Conservation (phyloP, 2,329 filamentous ascomycete genomes). For the Penicillium aurantiogriseum region DNA sequence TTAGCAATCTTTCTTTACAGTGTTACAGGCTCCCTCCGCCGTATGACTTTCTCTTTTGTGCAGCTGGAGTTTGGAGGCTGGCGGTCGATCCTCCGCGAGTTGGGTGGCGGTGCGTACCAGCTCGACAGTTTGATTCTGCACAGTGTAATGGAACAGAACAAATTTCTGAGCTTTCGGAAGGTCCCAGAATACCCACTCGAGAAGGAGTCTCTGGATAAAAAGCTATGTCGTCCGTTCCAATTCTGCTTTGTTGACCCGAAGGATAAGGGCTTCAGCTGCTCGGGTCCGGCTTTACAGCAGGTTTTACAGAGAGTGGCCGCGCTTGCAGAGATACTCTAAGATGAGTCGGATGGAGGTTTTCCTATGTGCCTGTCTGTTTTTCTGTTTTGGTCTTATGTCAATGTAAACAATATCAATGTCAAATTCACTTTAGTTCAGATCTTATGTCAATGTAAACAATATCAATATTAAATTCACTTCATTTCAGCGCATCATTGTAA, state of each 20-base stretch:
- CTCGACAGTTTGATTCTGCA: background rate
- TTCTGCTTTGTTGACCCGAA: background rate
- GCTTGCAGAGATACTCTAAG: background rate
- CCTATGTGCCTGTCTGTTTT: background rate
- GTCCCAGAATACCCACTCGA: background rate
- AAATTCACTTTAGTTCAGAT: too few relatives aligned
- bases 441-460: background rate
- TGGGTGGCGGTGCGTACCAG: background rate
- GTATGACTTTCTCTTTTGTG: background rate
- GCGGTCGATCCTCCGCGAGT: background rate
- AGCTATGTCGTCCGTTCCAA: background rate
- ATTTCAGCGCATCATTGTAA: background rate
- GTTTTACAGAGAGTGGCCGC: background rate
- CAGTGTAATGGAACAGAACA: background rate
- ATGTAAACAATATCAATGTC: background rate
- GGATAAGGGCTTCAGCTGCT: background rate
- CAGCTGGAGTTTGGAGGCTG: background rate
- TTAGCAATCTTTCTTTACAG: background rate
- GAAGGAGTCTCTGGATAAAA: background rate
- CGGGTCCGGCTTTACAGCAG: background rate
- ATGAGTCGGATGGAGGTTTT: background rate
- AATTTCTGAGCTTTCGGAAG: background rate
- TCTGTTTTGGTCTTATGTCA: background rate
- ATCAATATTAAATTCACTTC: background rate
- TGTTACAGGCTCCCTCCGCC: background rate